Evolutionary conservation across 495 filamentous ascomycete species (phyloP).

Genomic region (Penicillium lagena): DNA sequence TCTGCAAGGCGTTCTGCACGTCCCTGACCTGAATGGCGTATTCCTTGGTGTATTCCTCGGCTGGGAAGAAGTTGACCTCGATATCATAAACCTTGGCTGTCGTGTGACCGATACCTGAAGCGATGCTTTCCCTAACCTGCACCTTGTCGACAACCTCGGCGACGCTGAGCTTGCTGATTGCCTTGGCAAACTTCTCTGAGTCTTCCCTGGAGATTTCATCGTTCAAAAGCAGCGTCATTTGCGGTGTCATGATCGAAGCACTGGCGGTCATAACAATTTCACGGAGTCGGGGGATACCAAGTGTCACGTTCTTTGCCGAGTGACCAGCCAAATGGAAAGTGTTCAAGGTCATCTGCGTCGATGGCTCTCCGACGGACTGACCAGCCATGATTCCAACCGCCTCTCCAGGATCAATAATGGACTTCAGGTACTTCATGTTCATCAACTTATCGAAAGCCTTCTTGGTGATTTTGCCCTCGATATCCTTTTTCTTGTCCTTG

Average conservation of each 20-base stretch:
- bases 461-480: conserved; percentile 50
- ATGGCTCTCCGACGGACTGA: conserved; percentile 94
- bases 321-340: conserved; percentile 99
- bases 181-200: conserved; percentile 80
- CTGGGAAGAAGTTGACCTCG: conserved; percentile 74
- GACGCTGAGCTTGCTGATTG: conserved; percentile 81
- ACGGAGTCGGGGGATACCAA: conserved; percentile 93
- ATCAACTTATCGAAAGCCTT: conserved; percentile 77
- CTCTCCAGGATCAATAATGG: conserved; percentile 91
- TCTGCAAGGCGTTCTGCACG: conserved; percentile 72
- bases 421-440: conserved; percentile 87
- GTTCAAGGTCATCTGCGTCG: conserved; percentile 98
- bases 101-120: conserved; percentile 53
- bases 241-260: conserved; percentile 76
- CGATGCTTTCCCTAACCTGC: conserved; percentile 69
- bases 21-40: conserved; percentile 77
- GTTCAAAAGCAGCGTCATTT: conserved; percentile 81
- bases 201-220: conserved; percentile 63
- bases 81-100: conserved; percentile 82
- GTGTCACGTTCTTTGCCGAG: conserved; percentile 95
- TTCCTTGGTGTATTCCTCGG: conserved; percentile 71
- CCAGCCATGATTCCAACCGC: conserved; percentile 97
- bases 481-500: conserved; percentile 65
- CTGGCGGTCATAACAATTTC: conserved; percentile 99
- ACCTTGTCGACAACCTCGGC: conserved; percentile 81